Conservation (phyloP, 306 rosid species). For the Spatholobus suberectus region DNA sequence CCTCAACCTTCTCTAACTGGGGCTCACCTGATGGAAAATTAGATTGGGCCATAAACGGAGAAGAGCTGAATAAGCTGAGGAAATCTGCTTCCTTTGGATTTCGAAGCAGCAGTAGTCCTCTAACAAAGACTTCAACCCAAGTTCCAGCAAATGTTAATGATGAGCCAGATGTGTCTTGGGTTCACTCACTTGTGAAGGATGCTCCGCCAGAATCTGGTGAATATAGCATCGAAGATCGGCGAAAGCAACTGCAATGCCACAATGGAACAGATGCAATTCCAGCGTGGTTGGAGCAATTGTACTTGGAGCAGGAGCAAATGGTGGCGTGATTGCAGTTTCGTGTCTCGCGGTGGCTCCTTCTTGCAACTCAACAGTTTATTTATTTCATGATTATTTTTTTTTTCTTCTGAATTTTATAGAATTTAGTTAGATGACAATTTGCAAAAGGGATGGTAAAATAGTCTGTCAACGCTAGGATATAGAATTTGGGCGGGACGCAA, state of each 20-base stretch:
- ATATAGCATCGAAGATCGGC: constrained; percentile 53
- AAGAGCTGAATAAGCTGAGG: constrained; percentile 73
- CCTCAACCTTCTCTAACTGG: constrained; percentile 65
- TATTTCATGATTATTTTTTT: constrained; percentile 53
- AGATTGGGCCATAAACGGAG: constrained; percentile 73
- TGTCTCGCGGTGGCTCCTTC: constrained; percentile 18
- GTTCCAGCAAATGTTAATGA: constrained; percentile 30
- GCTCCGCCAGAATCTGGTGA: constrained; percentile 48
- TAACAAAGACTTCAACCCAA: constrained; percentile 31
- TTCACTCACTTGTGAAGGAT: constrained; percentile 72
- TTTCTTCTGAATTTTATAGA: constrained; percentile 52
- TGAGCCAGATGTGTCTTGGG: constrained; percentile 84
- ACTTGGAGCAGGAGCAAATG: constrained; percentile 83
- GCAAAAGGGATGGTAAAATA: constrained; percentile 35
- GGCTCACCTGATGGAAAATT: constrained; percentile 75
- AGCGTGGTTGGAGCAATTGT: constrained; percentile 84
- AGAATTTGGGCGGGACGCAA: constrained; percentile 52
- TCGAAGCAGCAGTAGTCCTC: constrained; percentile 52
- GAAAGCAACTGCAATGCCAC: constrained; percentile 54
- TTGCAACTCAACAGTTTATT: constrained; percentile 42
- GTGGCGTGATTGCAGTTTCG: constrained; percentile 54
- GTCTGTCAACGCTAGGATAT: constrained; percentile 33
- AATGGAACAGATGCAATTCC: constrained; percentile 60
- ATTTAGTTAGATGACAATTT: constrained; percentile 52
- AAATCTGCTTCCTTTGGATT: constrained; percentile 82